Evolutionary conservation across 768 basidiomycete genomes (phyloP), one percentile per base, ranked within the genome.

Genomic region (Leccinum subgranulosum): DNA sequence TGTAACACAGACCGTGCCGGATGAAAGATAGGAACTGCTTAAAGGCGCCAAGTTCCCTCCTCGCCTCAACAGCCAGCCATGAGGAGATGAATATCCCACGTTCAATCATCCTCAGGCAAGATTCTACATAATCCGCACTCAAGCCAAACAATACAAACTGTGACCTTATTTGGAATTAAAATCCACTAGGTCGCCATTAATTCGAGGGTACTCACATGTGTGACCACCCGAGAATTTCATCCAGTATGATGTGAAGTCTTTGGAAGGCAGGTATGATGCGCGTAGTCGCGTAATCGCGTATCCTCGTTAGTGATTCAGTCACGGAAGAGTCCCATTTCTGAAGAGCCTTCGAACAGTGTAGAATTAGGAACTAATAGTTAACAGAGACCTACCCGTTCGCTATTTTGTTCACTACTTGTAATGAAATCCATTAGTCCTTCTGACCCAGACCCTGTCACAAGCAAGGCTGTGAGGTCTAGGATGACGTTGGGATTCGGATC

Each of bases 321-420:
- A 92, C 81, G 4, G 84, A 84, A 2, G 82, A 76, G 68, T 93
- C 90, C 91, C 91, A 94, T 69, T 90, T 91, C 67, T 86, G 85
- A 55, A 93, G 78, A 49, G 85, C 84, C 91, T 93, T 61, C 51
- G 59, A 67, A 33, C 36, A 60, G 46, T 43, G 56, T 73, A 55
- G 73, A 65, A 33, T 59, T 58, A 47, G 49, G 49, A n/a, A 48
- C 28, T 11, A 51, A 56, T 46, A 56, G 60, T 60, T 52, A 50
- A 43, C 43, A 45, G 46, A 56, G 39, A 69, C 75, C 63, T 74
- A 91, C 92, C 69, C 92, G 78, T 73, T 94, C 91, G 58, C 86
- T 90, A 80, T 88, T 88, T 66, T 87, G 85, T 64, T 91, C 89
- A 19, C 82, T 82, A 58, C 88, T 90, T 12, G 87, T 84, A 52